phyloP scores from a whole-genome alignment of 495 filamentous ascomycete species.

The Hypoxylon perforatum region DNA sequence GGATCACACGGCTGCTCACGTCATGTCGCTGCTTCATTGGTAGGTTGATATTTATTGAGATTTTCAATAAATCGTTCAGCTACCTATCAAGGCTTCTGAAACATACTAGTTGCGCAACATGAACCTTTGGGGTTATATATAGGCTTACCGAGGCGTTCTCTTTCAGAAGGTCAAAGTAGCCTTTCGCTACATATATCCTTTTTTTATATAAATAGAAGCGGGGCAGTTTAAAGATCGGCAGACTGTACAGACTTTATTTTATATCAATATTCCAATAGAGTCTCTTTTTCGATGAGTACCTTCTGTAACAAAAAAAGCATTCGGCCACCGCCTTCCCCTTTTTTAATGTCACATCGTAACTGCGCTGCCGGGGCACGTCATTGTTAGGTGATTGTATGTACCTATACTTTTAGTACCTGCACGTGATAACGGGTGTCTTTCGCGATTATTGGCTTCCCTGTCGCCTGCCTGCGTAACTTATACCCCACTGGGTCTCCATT shows the following conservation, averaged over 20 bases:
- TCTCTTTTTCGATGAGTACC: neutral
- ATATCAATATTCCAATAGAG: no score
- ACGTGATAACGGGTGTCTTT: conserved; percentile 39
- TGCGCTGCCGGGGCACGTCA: no score
- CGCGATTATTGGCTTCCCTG: conserved; percentile 21
- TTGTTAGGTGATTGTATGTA: no score
- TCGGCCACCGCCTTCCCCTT: no score
- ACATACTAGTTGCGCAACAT: conserved; percentile 7
- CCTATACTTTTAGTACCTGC: neutral
- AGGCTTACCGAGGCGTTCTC: neutral
- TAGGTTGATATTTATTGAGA: conserved; percentile 2
- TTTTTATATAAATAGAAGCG: neutral
- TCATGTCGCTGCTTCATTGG: neutral
- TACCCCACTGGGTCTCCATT: conserved; percentile 7
- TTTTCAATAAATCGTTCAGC: conserved; percentile 7
- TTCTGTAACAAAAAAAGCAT: no score
- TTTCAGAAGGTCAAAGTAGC: neutral
- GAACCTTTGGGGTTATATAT: neutral
- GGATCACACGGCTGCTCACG: conserved; percentile 7
- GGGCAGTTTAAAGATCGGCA: conserved; percentile 1
- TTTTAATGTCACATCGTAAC: neutral
- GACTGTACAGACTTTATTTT: no score
- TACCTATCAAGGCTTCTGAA: neutral
- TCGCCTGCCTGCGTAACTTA: no score
- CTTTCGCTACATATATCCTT: conserved; percentile 11